Evolutionary conservation across 2,329 filamentous ascomycete genomes (phyloP).

Genomic region (Aquanectria penicillioides): DNA sequence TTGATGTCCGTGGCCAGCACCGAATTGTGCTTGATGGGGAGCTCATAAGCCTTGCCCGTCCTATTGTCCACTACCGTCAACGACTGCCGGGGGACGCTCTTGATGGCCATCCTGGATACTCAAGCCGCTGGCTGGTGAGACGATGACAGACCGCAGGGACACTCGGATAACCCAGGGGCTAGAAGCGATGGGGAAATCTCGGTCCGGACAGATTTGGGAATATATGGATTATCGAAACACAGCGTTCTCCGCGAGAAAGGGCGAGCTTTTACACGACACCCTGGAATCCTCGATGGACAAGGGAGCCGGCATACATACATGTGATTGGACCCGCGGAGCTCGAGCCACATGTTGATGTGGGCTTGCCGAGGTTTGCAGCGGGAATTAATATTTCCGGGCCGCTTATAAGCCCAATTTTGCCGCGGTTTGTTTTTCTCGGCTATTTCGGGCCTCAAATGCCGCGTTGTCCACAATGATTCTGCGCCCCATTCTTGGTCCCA

Average conservation of each 20-base stretch:
- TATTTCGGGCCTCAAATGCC: no score
- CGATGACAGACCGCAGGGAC: neutral
- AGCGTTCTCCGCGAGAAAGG: neutral
- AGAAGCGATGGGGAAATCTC: neutral
- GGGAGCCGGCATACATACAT: neutral
- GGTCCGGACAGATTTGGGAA: no score
- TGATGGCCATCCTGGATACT: constrained; percentile 11
- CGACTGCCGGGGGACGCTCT: constrained; percentile 33
- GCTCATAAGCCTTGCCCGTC: constrained; percentile 58
- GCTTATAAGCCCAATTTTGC: neutral
- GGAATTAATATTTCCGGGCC: constrained; percentile 7
- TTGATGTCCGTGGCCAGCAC: constrained; percentile 63
- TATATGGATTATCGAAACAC: no score
- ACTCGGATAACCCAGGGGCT: neutral
- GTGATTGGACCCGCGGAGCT: constrained; percentile 6
- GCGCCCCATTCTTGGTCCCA: no score
- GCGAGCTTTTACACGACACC: neutral
- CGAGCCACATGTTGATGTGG: constrained; percentile 3
- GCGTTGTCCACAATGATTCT: no score
- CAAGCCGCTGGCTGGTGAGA: neutral
- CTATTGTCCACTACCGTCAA: constrained; percentile 61
- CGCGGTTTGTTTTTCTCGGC: constrained; percentile 1
- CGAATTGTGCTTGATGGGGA: constrained; percentile 60
- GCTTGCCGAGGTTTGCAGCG: constrained; percentile 13
- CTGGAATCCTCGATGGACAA: neutral